Conservation (phyloP, 441 rosid species). For the Euphorbia schlechtendalii region DNA sequence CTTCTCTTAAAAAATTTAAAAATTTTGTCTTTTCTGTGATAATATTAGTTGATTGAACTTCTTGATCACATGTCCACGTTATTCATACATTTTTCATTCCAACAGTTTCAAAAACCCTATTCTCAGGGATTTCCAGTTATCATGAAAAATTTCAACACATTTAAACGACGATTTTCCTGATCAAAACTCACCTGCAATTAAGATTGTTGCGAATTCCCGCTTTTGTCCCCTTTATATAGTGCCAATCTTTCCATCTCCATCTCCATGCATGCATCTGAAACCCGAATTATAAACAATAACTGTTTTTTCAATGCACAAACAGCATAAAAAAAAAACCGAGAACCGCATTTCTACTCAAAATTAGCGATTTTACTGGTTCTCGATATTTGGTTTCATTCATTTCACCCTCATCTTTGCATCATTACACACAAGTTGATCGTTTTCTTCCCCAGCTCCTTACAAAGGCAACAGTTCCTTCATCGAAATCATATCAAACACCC, state of each 20-base stretch:
- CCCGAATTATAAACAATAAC: no score
- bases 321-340: conserved; percentile 28
- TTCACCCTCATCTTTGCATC: no score
- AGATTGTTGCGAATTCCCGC: conserved; percentile 37
- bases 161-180: conserved; percentile 33
- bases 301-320: conserved; percentile 29
- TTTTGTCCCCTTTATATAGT: neutral
- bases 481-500: conserved; percentile 6
- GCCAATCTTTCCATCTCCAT: neutral
- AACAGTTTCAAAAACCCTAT: conserved; percentile 26
- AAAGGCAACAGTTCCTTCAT: no score
- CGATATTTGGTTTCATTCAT: conserved; percentile 34
- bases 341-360: conserved; percentile 36
- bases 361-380: conserved; percentile 57
- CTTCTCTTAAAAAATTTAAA: no score
- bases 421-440: no score
- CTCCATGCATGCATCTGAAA: neutral
- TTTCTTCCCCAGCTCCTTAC: no score
- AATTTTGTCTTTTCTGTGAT: no score
- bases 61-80: no score
- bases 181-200: conserved; percentile 53
- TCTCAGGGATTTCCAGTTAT: conserved; percentile 24
- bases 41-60: no score
- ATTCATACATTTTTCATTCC: neutral
- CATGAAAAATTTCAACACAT: conserved; percentile 35